Percentiles rank a stretch among this genome's conserved stretches.
phyloP scores from a whole-genome alignment of 768 basidiomycete genomes.

The Mycena floridula region DNA sequence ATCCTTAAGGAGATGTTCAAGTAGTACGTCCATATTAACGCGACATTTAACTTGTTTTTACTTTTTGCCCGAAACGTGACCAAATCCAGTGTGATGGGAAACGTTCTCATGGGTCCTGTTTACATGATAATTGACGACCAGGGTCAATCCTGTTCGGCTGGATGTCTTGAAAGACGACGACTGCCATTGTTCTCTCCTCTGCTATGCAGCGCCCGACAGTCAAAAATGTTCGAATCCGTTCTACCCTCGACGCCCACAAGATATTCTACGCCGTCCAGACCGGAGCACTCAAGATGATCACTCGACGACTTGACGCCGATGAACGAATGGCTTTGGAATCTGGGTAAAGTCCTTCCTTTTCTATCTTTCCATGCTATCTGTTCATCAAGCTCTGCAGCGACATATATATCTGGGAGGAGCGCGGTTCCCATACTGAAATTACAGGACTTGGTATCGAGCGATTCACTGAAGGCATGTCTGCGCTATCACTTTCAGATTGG shows the following conservation, averaged over 20 bases:
- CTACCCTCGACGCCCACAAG: constrained; percentile 72
- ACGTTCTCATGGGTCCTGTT: no score
- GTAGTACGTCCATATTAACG: no score
- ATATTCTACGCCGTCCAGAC: constrained; percentile 70
- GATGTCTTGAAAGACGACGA: no score
- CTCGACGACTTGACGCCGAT: constrained; percentile 70
- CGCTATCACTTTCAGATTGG: no score
- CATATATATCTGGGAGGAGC: constrained; percentile 69
- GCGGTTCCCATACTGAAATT: constrained; percentile 66
- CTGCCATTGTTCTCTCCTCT: no score
- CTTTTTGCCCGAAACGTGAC: no score
- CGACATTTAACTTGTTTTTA: no score
- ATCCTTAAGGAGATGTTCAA: no score
- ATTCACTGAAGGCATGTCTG: constrained; percentile 86
- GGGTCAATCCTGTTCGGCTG: no score
- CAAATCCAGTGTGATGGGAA: no score
- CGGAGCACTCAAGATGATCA: constrained; percentile 64
- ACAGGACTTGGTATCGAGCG: constrained; percentile 79
- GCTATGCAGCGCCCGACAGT: constrained; percentile 75
- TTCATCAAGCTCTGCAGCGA: constrained; percentile 13
- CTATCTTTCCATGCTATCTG: neutral
- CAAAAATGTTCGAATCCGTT: constrained; percentile 67
- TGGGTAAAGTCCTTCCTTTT: constrained; percentile 16
- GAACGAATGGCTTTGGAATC: constrained; percentile 55
- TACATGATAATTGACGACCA: no score